Evolutionary conservation across 441 rosid genomes (phyloP), one percentile per base, ranked within the genome.

Genomic region (Corymbia citriodora): DNA sequence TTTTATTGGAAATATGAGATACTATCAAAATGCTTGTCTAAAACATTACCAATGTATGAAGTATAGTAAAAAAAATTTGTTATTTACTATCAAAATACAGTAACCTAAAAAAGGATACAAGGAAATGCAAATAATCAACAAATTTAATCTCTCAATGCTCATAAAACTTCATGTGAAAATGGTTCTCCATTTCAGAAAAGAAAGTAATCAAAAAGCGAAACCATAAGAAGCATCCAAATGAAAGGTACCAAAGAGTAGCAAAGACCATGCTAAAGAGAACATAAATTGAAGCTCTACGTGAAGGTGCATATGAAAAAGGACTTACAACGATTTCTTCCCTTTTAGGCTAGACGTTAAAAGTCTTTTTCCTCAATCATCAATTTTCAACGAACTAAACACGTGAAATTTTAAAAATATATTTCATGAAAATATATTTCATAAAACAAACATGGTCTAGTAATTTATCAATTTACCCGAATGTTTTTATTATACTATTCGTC

Each of bases 51-150:
- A 31, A 0, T 16, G 0, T 21, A 17, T 31, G 45, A 68, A 68
- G 9, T 68, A 17, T 0, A 68, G 17, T 68, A 17, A 0, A 16
- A 31, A 68, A 0, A n/a, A n/a, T 31, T 4, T 16, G 40, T 31
- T 31, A 40, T 68, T 31, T 68, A 68, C 1, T 31, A 31, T 68
- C 10, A 68, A 68, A 68, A 17, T 16, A 68, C 16, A 68, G 79
- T 15, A 61, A 25, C 31, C 31, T 27, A 11, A 27, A 61, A 61
- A 65, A 4, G 21, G 74, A 63, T 27, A 4, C 16, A 27, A 61
- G 27, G 4, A 63, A 63, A 63, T 29, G 72, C 10, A 63, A 63
- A 63, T 63, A 29, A 65, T 29, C n/a, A 65, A n/a, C 19, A 65
- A 29, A 65, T 65, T 2, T 65, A 65, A 65, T 65, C 15, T n/a